Evolutionary conservation across 2,329 filamentous ascomycete species (phyloP).

Genomic region (Botrytis sinoallii): DNA sequence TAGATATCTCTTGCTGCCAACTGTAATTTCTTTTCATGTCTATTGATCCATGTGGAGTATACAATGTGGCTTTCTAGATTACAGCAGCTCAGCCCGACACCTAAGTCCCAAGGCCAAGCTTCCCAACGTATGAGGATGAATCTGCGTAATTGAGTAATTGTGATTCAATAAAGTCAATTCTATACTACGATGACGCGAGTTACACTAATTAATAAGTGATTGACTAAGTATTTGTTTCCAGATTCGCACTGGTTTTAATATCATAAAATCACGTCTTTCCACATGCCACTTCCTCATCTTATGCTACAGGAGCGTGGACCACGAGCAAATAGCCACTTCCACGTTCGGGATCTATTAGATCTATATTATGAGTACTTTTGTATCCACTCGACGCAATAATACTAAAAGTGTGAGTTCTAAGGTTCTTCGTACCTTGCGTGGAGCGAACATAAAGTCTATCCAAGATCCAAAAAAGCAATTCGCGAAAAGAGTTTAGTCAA

Average conservation of each 20-base stretch:
- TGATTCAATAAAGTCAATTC: neutral
- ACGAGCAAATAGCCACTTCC: neutral
- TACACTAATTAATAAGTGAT: neutral
- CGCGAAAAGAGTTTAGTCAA: neutral
- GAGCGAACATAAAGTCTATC: neutral
- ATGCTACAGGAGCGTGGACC: neutral
- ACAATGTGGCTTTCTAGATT: neutral
- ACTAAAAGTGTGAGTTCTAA: neutral
- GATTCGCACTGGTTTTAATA: neutral
- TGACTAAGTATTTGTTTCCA: neutral
- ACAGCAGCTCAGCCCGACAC: neutral
- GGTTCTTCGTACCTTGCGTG: neutral
- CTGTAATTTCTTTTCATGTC: neutral
- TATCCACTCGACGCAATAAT: neutral
- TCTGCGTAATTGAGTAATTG: neutral
- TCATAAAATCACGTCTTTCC: neutral
- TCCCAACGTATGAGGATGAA: neutral
- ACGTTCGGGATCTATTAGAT: neutral
- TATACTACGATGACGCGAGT: fast-evolving
- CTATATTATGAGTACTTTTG: too few species aligned
- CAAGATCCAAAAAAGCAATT: neutral
- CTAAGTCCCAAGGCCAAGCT: neutral
- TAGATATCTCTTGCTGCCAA: neutral
- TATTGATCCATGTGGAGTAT: neutral
- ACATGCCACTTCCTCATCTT: neutral